phyloP scores from a whole-genome alignment of 495 filamentous ascomycete genomes.

The Penicillium atrosanguineum region DNA sequence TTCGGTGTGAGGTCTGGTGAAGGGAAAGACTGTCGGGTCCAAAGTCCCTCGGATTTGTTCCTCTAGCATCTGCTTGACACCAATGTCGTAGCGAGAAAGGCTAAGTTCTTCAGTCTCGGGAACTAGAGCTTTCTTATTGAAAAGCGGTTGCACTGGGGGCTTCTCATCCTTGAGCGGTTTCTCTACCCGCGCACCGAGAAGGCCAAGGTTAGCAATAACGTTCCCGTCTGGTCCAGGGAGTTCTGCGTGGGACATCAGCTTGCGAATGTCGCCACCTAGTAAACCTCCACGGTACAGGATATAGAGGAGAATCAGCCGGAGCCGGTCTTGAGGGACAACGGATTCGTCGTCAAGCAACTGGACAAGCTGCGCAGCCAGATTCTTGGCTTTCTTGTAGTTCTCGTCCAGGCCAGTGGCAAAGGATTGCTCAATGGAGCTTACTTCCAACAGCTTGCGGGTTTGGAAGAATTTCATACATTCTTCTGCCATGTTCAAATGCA shows the following conservation, averaged over 20 bases:
- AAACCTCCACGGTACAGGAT: conserved; percentile 86
- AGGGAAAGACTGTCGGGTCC: conserved; percentile 67
- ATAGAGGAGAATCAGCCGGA: conserved; percentile 82
- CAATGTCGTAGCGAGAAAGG: conserved; percentile 49
- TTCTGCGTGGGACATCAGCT: conserved; percentile 79
- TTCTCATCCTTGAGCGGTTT: conserved; percentile 75
- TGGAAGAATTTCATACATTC: conserved; percentile 94
- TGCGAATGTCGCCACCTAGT: conserved; percentile 77
- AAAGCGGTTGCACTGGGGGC: conserved; percentile 61
- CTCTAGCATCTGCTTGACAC: conserved; percentile 65
- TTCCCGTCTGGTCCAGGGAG: conserved; percentile 71
- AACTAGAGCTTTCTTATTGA: conserved; percentile 56
- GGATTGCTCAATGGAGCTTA: conserved; percentile 81
- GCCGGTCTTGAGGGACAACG: conserved; percentile 65
- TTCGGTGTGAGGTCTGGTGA: conserved; percentile 71
- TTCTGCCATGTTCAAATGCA: conserved; percentile 97
- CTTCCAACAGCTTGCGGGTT: conserved; percentile 75
- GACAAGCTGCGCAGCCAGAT: conserved; percentile 79
- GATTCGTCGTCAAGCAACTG: conserved; percentile 79
- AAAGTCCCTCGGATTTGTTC: conserved; percentile 59
- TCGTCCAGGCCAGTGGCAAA: conserved; percentile 92
- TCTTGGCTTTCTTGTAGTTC: conserved; percentile 86
- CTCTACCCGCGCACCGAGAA: conserved; percentile 74
- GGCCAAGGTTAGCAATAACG: conserved; percentile 72
- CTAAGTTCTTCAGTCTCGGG: conserved; percentile 52